Evolutionary conservation across 148 eudicot genomes (phyloP), one percentile per base, ranked within the genome.

Genomic region (Nepenthes gracilis): DNA sequence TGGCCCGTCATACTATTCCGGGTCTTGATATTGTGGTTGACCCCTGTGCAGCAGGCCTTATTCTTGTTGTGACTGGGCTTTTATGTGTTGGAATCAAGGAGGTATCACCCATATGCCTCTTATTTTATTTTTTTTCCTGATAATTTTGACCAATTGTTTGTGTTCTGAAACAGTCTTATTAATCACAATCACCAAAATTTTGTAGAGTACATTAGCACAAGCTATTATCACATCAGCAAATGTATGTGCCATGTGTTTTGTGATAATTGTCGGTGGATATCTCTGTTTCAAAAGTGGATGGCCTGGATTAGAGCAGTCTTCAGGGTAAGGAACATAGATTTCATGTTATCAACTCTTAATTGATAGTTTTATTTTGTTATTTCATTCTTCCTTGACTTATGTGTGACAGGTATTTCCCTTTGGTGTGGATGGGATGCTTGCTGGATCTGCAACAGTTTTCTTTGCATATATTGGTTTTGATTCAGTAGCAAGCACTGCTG

Each of bases 401-500:
- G 8, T 49, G 12, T 3, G 32, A 33, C 64, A 92, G 97, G 74
- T 88, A 80, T 67, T 80, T 88, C 45, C 96, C 98, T 2, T 88
- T 70, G 98, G 98, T 58, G 80, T 77, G 13, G 82, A 92, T 73
- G 98, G 98, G n/a, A 75, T 92, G 85, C 88, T 92, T 72, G 85
- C 98, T 70, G 98, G 98, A 50, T 87, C 98, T 65, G 90, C 96
- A 35, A 88, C 94, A 14, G 96, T 92, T 58, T 92, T 92, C 79
- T 92, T 92, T 76, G 83, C 98, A 47, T 92, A 73, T 65, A 88
- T 88, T 48, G 98, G 98, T 51, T 92, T 92, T 72, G 98, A 92
- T 84, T 80, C 90, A 57, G 98, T 92, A 58, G 98, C 98, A 61
- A 92, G 98, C 77, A 81, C 96, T 47, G 98, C 96, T 15, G 98